Evolutionary conservation across 169 alveolate genomes (phyloP).

Genomic region (Cryptosporidium ryanae): DNA sequence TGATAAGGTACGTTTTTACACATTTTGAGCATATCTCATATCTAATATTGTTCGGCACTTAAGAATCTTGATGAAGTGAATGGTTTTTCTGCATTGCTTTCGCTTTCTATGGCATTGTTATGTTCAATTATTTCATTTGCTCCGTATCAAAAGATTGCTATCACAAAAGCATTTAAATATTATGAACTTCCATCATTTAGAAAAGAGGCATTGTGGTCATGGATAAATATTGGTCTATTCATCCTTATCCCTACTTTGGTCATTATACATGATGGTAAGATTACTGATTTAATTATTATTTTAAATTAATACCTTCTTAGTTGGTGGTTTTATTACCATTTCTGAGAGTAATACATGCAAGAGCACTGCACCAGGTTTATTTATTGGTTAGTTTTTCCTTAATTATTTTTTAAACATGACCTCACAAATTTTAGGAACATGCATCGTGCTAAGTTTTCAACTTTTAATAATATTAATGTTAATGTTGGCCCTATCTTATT

Average conservation of each 20-base stretch:
- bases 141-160: conserved; percentile 35
- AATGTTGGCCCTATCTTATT: conserved; percentile 26
- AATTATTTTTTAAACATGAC: not conserved
- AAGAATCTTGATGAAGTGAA: conserved; percentile 71
- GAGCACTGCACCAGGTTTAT: conserved; percentile 68
- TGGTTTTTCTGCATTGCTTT: conserved; percentile 57
- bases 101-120: conserved; percentile 43
- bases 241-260: conserved; percentile 14
- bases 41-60: not conserved
- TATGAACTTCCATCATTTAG: conserved; percentile 45
- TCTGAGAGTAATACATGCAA: conserved; percentile 69
- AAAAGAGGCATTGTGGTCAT: conserved; percentile 15
- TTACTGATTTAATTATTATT: not conserved
- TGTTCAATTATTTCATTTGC: conserved; percentile 36
- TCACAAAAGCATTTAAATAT: conserved; percentile 42
- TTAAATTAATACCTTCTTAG: not conserved
- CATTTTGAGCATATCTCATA: not conserved
- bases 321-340: conserved; percentile 57
- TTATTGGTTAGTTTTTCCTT: conserved; percentile 36
- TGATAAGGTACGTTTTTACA: conserved; percentile 34
- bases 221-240: conserved; percentile 31
- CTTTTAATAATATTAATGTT: conserved; percentile 11
- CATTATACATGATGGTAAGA: conserved; percentile 54
- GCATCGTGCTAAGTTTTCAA: conserved; percentile 46
- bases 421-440: conserved; percentile 48